Base-by-base conservation (phyloP, 768 basidiomycete genomes). In the Mycena rosella region DNA sequence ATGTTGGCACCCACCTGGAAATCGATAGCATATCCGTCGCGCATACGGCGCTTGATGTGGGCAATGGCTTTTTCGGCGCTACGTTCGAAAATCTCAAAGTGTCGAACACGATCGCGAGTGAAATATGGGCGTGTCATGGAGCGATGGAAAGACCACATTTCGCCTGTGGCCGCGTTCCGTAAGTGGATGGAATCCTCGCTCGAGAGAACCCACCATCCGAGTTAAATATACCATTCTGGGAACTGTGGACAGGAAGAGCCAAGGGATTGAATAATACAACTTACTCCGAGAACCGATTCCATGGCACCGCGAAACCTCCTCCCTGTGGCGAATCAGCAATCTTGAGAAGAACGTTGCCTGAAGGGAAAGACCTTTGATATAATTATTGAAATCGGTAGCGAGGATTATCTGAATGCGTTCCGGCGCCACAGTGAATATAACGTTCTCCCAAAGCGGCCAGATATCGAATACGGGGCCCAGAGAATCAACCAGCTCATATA, bases 1-100 rank as follows among this genome's bases (percentile, higher is more conserved):
- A 53, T 11, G 83, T 68, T 29, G 78, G 74, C n/a, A 51, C 60
- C 11, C 85, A 74, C 74, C 52, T 75, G 74, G 44, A 75, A 72
- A 49, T 75, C 74, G 9, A 74, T 32, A 1, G 73, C 60, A 27
- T 59, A 24, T 1, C 65, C 70, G 15, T 56, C 49, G 15, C n/a
- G 15, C 58, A 69, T 63, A 15, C 72, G 70, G 10, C 30, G 36
- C 38, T 67, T 74, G 20, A 75, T 71, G 13, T 54, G 63, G 0
- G 34, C 2, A 40, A 75, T 58, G 22, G 48, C 65, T 15, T 45
- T 56, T 3, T 73, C 63, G 1, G 73, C 38, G 51, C 74, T 61
- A 2, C 71, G 67, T 13, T 73, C 67, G 40, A 74, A 74, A 13
- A 74, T 65, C 3, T 74, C 70, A 45, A 75, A 75, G 57, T 75